A percentile compares a stretch with the other conserved stretches of the same genome.
Conservation (phyloP, 192 early-diverging fungal genomes). For the Mortierella antarctica region DNA sequence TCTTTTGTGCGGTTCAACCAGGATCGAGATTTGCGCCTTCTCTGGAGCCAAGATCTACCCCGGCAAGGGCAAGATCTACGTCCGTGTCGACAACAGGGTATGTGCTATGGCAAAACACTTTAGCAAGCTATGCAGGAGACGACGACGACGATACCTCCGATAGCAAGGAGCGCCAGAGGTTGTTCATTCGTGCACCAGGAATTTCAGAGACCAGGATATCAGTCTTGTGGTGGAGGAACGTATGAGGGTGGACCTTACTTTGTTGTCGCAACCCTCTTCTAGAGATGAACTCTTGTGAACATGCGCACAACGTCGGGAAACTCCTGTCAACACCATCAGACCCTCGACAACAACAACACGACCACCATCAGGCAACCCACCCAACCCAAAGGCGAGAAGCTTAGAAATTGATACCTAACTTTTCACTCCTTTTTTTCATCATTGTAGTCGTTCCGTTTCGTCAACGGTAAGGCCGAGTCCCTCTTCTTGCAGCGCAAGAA, state of each 20-base stretch:
- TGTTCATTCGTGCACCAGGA: too few species aligned
- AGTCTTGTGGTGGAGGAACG: too few species aligned
- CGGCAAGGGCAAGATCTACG: slow-evolving; percentile 94
- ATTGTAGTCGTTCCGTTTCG: slow-evolving; percentile 91
- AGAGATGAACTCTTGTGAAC: too few species aligned
- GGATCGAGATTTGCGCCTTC: slow-evolving; percentile 95
- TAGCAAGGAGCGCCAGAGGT: background rate
- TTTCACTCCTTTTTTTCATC: background rate
- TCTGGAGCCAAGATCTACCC: slow-evolving; percentile 99
- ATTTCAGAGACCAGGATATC: too few species aligned
- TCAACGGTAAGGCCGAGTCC: slow-evolving; percentile 97
- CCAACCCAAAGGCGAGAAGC: too few species aligned
- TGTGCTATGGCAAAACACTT: slow-evolving; percentile 20
- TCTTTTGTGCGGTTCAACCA: slow-evolving; percentile 44
- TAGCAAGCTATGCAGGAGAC: too few species aligned
- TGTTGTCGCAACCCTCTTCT: too few species aligned
- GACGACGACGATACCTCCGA: background rate
- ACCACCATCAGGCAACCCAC: too few species aligned
- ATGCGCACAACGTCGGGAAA: too few species aligned
- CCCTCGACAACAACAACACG: too few species aligned
- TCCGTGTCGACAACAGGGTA: slow-evolving; percentile 91
- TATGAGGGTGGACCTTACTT: too few species aligned
- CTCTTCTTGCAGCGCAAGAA: slow-evolving; percentile 98
- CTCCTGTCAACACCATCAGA: background rate
- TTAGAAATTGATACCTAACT: slow-evolving; percentile 4